Percentiles rank a stretch among this genome's conserved stretches.
phyloP scores from a whole-genome alignment of 2,329 filamentous ascomycete species.

The Helminthosporium solani region DNA sequence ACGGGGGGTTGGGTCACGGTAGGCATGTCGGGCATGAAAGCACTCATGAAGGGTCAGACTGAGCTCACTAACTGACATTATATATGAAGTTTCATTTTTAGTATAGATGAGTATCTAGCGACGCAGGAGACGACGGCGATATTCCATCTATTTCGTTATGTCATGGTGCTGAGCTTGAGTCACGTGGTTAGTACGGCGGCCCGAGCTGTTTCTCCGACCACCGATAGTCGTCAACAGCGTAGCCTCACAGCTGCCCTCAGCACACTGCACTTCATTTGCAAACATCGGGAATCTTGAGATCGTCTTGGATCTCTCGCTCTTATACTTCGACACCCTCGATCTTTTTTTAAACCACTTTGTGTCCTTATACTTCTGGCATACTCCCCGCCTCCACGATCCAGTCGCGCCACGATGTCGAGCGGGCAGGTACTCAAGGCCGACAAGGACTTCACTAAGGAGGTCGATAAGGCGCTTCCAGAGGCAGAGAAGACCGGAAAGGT shows the following conservation, averaged over 20 bases:
- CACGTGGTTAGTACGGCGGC: background rate
- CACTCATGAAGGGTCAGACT: background rate
- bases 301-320: background rate
- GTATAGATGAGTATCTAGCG: too few relatives aligned
- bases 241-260: slow-evolving; percentile 3
- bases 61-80: background rate
- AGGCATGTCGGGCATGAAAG: background rate
- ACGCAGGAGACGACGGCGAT: too few relatives aligned
- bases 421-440: slow-evolving; percentile 81
- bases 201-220: slow-evolving; percentile 4
- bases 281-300: background rate
- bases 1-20: background rate
- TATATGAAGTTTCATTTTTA: too few relatives aligned
- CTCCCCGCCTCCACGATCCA: slow-evolving; percentile 4
- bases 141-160: too few relatives aligned
- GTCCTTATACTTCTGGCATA: background rate
- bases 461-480: slow-evolving; percentile 86
- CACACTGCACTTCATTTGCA: background rate
- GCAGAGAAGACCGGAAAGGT: slow-evolving; percentile 88
- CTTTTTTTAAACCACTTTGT: background rate
- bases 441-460: slow-evolving; percentile 98
- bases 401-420: slow-evolving; percentile 68
- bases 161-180: too few relatives aligned
- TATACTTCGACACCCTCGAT: background rate
- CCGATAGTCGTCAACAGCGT: slow-evolving; percentile 4